Percentiles rank a stretch among this genome's conserved stretches.
These are phyloP conservation scores for Galeopsis tetrahit DNA, from an alignment of 257 asterid genomes.

Conservation along the genomic window DNA sequence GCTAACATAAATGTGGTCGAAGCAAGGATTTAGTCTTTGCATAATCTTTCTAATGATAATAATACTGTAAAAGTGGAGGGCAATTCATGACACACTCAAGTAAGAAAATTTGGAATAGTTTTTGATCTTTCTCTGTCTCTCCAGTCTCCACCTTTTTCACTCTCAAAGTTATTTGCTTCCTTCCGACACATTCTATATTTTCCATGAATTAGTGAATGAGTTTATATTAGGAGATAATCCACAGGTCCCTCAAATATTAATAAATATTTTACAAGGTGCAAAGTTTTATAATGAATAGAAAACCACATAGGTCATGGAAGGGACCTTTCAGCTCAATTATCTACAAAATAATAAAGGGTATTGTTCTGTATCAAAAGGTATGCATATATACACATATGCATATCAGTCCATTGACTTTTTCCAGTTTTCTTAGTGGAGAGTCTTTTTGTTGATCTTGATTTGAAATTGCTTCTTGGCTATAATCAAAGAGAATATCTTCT, in stretches of 20 bases:
- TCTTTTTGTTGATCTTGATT: constrained; percentile 14
- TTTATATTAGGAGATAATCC: not conserved
- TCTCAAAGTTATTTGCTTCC: not conserved
- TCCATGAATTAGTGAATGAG: not conserved
- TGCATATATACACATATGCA: not conserved
- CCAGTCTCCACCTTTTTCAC: not conserved
- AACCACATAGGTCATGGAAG: not conserved
- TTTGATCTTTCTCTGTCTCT: not conserved
- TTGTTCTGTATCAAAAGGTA: not conserved
- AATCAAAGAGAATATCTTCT: constrained; percentile 23
- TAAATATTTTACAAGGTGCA: not conserved
- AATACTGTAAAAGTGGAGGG: constrained; percentile 5
- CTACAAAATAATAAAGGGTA: not conserved
- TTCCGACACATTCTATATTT: not conserved
- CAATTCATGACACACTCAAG: constrained; percentile 12
- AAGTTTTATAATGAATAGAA: not conserved
- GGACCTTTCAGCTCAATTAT: not conserved
- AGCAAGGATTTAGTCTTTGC: constrained; percentile 14
- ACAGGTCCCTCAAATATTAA: not conserved
- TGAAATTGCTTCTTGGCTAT: constrained; percentile 28
- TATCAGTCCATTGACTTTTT: constrained; percentile 19
- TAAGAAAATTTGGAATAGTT: not conserved
- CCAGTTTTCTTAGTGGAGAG: constrained; percentile 8
- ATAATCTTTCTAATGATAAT: constrained; percentile 13
- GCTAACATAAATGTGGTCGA: not conserved